Evolutionary conservation across 305 asterid species (phyloP), one percentile per base, ranked within the genome.

Genomic region (Fraxinus greggii): DNA sequence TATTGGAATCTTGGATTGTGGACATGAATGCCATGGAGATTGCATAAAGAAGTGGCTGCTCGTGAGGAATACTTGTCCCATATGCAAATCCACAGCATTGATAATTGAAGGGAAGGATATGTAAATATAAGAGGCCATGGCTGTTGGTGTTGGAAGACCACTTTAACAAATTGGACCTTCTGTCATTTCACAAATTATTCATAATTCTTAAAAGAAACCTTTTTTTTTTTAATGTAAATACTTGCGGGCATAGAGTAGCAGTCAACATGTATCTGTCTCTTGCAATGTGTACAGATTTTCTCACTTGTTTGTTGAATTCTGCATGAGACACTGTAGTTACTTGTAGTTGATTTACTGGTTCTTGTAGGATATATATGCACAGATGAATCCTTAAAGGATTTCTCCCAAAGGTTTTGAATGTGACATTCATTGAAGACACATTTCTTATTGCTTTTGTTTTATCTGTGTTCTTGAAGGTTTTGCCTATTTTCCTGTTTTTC

Each of bases 21-120:
- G 93, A 4, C 98, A 93, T 28, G 95, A 90, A 76, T 92, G 89
- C 73, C 98, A 93, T 78, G 78, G 61, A 0, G 93, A 87, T 1
- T 93, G 98, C 88, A 78, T 91, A 29, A 88, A 86, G 88, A 88
- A 85, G 75, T 94, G 95, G 98, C 81, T 94, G 80, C 21, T 83
- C 24, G 38, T 86, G 86, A 92, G 87, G 86, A 92, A 94, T 65
- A 74, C 80, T 24, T 94, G 97, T 24, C 95, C 96, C 2, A 81
- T 92, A 2, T 94, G 97, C 91, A 91, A 91, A 86, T 85, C 91
- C 35, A 36, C 85, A 32, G 98, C 90, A 65, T 48, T 92, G 89
- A 77, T 67, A 56, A 61, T 65, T 26, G 77, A 82, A 78, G 79
- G 42, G 32, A 84, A 84, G 84, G 82, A 80, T 65, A 67, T 40